Base-by-base conservation (phyloP, 306 rosid species). In the Argentina anserina region DNA sequence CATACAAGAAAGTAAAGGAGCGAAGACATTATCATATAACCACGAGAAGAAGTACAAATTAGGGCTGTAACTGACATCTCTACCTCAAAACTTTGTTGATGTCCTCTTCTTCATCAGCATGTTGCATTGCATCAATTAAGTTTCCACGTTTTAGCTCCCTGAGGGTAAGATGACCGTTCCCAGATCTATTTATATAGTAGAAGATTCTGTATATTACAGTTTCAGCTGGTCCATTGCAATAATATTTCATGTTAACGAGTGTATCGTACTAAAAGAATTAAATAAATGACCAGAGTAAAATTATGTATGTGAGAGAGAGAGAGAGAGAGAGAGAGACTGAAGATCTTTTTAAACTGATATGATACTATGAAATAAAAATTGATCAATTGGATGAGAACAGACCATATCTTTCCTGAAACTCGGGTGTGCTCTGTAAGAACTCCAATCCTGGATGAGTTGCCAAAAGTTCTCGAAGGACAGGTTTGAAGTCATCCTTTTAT, bases 371-470 rank as follows among this genome's bases (percentile, higher is more conserved):
- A 25, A n/a, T 50, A 49, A 15, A 36, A 29, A 29, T 49, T 20
- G 11, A 7, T 18, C 13, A 71, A 42, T 14, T 80, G 84, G 79
- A 52, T 69, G 65, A 81, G 77, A 74, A 87, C 99, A 59, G 83
- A 95, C 99, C 99, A 65, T 92, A 95, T 95, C 99, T 90, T 81
- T 95, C 99, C 85, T 95, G 99, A 88, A 95, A 95, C 84, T 95
- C 99, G 45, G 97, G 99, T 43, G 99, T 95, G 76, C 96, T 86
- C 85, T 92, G 99, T 79, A 95, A 84, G 86, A 95, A 95, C 83
- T 95, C 99, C 79, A 95, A 78, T 81, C 99, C 99, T 31, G 99
- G 96, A 82, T 95, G 99, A 71, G 96, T 86, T 52, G 97, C 90
- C 92, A 95, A 88, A 76, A 95, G 96, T 84, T 95, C 99, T 47